Base-by-base conservation (phyloP, 805 yeast genomes). In the Cyberlindnera mycetangii region DNA sequence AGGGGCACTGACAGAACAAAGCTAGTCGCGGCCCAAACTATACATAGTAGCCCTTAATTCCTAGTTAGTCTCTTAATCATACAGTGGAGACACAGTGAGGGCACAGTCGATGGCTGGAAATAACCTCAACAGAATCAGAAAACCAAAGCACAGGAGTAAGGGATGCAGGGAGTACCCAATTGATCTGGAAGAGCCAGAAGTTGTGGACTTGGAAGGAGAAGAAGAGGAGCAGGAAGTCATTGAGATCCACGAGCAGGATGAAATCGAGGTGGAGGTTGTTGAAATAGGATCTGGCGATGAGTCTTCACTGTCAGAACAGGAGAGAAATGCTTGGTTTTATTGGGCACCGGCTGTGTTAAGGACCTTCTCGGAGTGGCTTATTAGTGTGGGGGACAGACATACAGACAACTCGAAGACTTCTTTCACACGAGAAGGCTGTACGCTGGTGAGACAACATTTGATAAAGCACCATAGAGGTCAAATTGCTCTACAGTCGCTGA, bases 321-420 rank as follows among this genome's bases (percentile, higher is more conserved):
- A 21, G 17, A 19, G 33, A 8, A 41, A 39, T 14, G 41, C 24
- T 1, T 39, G 43, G 46, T 28, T 12, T 7, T 31, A 25, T 19
- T 46, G 49, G 49, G 8, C 22, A 5, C 5, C 20, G 6, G 41
- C 45, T 12, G 38, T 46, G n/a, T 16, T 41, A 12, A 34, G 31
- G 32, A 27, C 38, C 5, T 39, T 46, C 32, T 27, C 46, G 2
- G 41, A 38, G 35, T 27, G 21, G 34, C 20, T 46, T 2, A 42
- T 46, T 12, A 46, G 49, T 35, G 32, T 46, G 10, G 49, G 49
- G 20, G 24, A 12, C 28, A 41, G 36, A 25, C 28, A 46, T 36
- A 14, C 38, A 4, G 32, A 41, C 18, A 38, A 35, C 5, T 31
- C 30, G 9, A 25, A 32, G 28, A 24, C 40, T 4, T 30, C 17